Base-by-base conservation (phyloP, 768 basidiomycete genomes). In the Phylloporus arenicola region DNA sequence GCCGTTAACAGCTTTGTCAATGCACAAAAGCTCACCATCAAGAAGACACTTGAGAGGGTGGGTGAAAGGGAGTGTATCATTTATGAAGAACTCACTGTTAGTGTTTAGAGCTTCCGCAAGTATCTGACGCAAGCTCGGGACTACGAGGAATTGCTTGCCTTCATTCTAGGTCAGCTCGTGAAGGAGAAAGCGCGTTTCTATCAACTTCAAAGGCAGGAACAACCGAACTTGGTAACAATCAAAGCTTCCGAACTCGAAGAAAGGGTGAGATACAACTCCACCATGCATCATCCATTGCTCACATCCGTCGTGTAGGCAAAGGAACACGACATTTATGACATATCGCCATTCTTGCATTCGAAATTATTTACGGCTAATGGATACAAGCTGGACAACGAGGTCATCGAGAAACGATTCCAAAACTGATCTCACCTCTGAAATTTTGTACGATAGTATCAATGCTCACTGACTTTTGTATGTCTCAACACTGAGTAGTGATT, bases 11-110 rank as follows among this genome's bases (percentile, higher is more conserved):
- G 90, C 71, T 99, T 99, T 68, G 91, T 99, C 51, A 94, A 71
- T 57, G 88, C 96, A 24, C 96, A 99, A 68, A 99, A 99, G 76
- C 86, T 93, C 80, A 92, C 89, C 51, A 95, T 98, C 74, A 97
- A 97, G 78, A 96, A 92, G 74, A 94, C 93, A 3, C 74, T 99
- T 40, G 92, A 99, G 69, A 78, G 96, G 62, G 95, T 95, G 22
- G 20, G 50, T 51, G 41, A 22, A 8, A 16, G 30, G 45, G 35
- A 19, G 47, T 19, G 16, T 3, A 19, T 19, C 30, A 10, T 34
- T 34, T 19, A 10, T 20, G 2, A n/a, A 17, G 24, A 22, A 17
- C 57, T 68, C 30, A 68, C 38, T 31, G 29, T 54, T 29, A 6
- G 44, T 44, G 40, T 52, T 43, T 54, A 96, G 92, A 84, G 92